A percentile compares a stretch with the other conserved stretches of the same genome.
phyloP scores from a whole-genome alignment of 2,329 filamentous ascomycete species.

The Phoma herbarum region DNA sequence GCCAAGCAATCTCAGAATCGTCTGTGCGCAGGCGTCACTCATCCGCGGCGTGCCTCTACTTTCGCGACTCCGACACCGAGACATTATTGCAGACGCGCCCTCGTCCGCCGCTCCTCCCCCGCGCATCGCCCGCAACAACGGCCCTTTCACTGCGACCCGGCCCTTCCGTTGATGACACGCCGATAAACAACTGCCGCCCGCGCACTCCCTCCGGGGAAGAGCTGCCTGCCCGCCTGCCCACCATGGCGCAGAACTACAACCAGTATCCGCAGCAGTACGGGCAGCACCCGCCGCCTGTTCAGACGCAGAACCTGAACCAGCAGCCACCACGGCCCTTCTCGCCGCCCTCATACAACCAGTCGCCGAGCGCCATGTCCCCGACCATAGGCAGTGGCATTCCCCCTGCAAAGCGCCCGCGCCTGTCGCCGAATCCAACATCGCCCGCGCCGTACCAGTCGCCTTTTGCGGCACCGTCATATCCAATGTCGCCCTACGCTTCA shows the following conservation, averaged over 20 bases:
- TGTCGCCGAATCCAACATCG: constrained; percentile 73
- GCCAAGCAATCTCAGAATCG: constrained; percentile 34
- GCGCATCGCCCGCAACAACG: constrained; percentile 17
- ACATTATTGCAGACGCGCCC: constrained; percentile 31
- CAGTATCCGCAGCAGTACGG: constrained; percentile 37
- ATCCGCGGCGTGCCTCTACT: constrained; percentile 21
- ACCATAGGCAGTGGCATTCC: constrained; percentile 58
- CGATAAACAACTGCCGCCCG: constrained; percentile 28
- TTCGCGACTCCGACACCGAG: constrained; percentile 24
- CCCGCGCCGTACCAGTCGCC: constrained; percentile 56
- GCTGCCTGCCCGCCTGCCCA: constrained; percentile 32
- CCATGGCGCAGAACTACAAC: constrained; percentile 47
- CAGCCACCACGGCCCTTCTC: constrained; percentile 54
- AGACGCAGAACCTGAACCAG: constrained; percentile 51
- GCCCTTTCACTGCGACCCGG: constrained; percentile 1
- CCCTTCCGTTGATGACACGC: constrained; percentile 18
- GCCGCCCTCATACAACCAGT: constrained; percentile 57
- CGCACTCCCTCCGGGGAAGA: constrained; percentile 37
- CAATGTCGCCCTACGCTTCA: constrained; percentile 49
- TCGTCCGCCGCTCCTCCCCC: constrained; percentile 18
- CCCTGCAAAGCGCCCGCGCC: constrained; percentile 75
- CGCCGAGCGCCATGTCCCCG: constrained; percentile 61
- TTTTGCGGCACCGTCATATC: constrained; percentile 58
- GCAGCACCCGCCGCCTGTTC: constrained; percentile 44
- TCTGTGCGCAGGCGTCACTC: constrained; percentile 31